Evolutionary conservation across 2,329 filamentous ascomycete species (phyloP), one percentile per base, ranked within the genome.

Genomic region (Xylariomycetidae sp.): DNA sequence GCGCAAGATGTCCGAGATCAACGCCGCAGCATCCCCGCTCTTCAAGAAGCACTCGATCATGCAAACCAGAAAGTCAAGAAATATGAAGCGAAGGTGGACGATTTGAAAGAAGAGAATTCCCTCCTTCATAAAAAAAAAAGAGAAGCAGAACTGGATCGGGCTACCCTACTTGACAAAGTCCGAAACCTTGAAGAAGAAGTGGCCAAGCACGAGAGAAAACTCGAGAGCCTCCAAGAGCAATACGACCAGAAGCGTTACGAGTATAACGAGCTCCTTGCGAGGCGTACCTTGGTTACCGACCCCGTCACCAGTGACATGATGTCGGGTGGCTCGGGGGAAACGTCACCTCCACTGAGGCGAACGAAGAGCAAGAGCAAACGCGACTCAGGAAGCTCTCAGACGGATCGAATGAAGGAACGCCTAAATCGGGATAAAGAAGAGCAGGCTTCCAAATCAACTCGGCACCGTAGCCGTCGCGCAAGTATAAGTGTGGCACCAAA

Each of bases 11-110:
- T 40, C 33, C 33, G 42, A 16, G 34, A 36, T 25, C 47, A 46
- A 31, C 35, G 37, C 13, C 37, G 39, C 25, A 44, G 34, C 16
- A 31, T 44, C 16, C 23, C 27, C 31, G 43, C 41, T 30, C 45
- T 49, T 25, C 46, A 46, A 31, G 42, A 49, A 19, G 45, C 44
- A 27, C 32, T 48, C 3, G 39, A 40, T 11, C 39, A 39, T 31
- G 41, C 45, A 19, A 46, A 42, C 26, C 31, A 37, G 27, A 42
- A 42, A 30, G 42, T 39, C 37, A 45, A 48, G 25, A 25, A 40
- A 8, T 33, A 34, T 30, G 34, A 46, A 23, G 36, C 36, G 27
- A 36, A 41, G 27, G 41, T 25, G 29, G 9, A 14, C 26, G 38
- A 44, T 8, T 11, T 37, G 18, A 34, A 44, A 23, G 25, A 15